A percentile compares a stretch with the other conserved stretches of the same genome.
Evolutionary conservation across 2,329 filamentous ascomycete genomes (phyloP).

Genomic region (Parasarocladium wereldwijsianum): DNA sequence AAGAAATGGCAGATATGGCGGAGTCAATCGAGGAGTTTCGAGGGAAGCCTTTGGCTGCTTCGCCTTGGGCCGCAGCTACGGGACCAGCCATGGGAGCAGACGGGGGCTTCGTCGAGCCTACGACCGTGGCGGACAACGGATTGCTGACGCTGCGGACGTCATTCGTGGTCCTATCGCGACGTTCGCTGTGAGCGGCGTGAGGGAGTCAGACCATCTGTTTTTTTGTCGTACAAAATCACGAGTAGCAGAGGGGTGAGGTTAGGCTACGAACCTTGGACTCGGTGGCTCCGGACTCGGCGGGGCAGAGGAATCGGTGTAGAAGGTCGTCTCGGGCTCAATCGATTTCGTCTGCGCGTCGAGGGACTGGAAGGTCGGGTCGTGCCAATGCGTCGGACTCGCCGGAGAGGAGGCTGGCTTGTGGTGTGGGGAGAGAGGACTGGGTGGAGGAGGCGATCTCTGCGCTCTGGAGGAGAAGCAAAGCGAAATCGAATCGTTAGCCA

Average conservation of each 20-base stretch:
- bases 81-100: slow-evolving; percentile 32
- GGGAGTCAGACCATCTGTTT: slow-evolving; percentile 10
- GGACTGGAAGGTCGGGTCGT: slow-evolving; percentile 13
- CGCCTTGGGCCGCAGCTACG: slow-evolving; percentile 24
- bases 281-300: slow-evolving; percentile 17
- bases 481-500: no score
- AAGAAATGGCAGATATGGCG: slow-evolving; percentile 66
- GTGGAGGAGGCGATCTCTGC: slow-evolving; percentile 3
- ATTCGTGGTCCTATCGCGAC: slow-evolving; percentile 22
- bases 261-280: slow-evolving; percentile 19
- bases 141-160: slow-evolving; percentile 31
- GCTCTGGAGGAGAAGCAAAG: no score
- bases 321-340: slow-evolving; percentile 13
- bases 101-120: slow-evolving; percentile 21
- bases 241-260: background rate
- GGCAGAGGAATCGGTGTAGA: slow-evolving; percentile 22
- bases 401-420: slow-evolving; percentile 19
- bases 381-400: slow-evolving; percentile 9
- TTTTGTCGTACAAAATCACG: background rate
- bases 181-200: slow-evolving; percentile 11
- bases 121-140: slow-evolving; percentile 27
- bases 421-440: no score
- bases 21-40: slow-evolving; percentile 88
- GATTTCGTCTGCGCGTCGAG: slow-evolving; percentile 7
- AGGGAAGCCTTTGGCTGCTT: slow-evolving; percentile 27